These are phyloP conservation scores for Argentina anserina DNA, from an alignment of 306 rosid genomes.

Conservation along the genomic window DNA sequence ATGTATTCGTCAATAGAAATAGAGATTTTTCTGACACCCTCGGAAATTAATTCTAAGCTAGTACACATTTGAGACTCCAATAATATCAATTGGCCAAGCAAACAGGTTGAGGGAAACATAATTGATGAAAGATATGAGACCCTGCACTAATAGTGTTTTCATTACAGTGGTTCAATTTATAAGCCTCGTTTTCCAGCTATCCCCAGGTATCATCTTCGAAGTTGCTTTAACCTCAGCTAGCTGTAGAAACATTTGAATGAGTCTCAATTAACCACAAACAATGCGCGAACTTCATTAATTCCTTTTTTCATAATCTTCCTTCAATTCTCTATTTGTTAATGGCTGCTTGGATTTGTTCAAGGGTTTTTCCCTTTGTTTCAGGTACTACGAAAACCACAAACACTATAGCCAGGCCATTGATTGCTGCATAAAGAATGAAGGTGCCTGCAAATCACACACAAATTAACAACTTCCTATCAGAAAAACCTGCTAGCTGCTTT, in stretches of 20 bases:
- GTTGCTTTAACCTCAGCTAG: not conserved
- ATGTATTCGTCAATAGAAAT: not conserved
- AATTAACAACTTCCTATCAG: not conserved
- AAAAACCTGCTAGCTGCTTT: not conserved
- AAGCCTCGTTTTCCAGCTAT: not conserved
- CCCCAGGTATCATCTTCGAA: not conserved
- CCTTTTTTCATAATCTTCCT: not conserved
- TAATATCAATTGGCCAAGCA: not conserved
- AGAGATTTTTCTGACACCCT: not conserved
- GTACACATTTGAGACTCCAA: not conserved
- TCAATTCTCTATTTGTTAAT: conserved; percentile 44
- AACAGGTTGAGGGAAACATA: no score
- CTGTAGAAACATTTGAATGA: not conserved
- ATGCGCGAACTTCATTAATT: not conserved
- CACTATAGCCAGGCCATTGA: conserved; percentile 59
- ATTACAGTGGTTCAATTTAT: not conserved
- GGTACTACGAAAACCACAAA: conserved; percentile 63
- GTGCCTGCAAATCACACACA: conserved; percentile 55
- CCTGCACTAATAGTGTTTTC: not conserved
- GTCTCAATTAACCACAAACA: not conserved
- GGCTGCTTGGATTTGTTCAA: conserved; percentile 80
- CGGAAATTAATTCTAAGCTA: not conserved
- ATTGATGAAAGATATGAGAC: not conserved
- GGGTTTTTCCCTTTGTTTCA: conserved; percentile 82
- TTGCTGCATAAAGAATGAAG: conserved; percentile 65